Conservation (phyloP, 2,329 filamentous ascomycete species). For the Emmonsia crescens region DNA sequence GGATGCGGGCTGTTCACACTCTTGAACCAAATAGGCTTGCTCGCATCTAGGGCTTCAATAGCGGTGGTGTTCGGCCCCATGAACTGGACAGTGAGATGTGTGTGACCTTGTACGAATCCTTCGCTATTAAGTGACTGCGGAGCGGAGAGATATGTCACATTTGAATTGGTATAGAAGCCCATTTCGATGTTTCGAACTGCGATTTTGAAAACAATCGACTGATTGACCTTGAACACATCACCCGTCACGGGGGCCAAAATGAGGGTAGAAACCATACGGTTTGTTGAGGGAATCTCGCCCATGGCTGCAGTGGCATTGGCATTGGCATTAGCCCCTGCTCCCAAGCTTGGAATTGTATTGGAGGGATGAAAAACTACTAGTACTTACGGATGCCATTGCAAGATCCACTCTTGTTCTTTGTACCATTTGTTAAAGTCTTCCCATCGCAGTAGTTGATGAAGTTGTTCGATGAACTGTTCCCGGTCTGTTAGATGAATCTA, state of each 20-base stretch:
- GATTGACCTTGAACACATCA: conserved; percentile 27
- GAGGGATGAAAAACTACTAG: neutral
- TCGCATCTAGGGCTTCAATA: conserved; percentile 42
- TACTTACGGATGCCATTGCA: conserved; percentile 41
- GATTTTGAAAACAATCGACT: conserved; percentile 38
- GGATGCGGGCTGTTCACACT: conserved; percentile 49
- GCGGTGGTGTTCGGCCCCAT: conserved; percentile 38
- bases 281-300: conserved; percentile 42
- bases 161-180: conserved; percentile 44
- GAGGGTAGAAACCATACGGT: conserved; percentile 44
- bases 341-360: neutral
- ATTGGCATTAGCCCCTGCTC: neutral
- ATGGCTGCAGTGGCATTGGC: conserved; percentile 23
- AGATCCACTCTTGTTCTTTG: conserved; percentile 38
- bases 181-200: conserved; percentile 38
- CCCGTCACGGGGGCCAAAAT: conserved; percentile 37
- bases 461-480: conserved; percentile 24
- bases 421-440: conserved; percentile 43
- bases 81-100: conserved; percentile 40
- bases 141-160: conserved; percentile 42
- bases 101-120: conserved; percentile 27
- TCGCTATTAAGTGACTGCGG: conserved; percentile 38
- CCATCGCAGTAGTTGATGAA: conserved; percentile 50
- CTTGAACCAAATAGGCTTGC: conserved; percentile 54
- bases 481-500: neutral